Evolutionary conservation across 2,329 filamentous ascomycete species (phyloP), one percentile per base, ranked within the genome.

Genomic region (Sarocladium strictum): DNA sequence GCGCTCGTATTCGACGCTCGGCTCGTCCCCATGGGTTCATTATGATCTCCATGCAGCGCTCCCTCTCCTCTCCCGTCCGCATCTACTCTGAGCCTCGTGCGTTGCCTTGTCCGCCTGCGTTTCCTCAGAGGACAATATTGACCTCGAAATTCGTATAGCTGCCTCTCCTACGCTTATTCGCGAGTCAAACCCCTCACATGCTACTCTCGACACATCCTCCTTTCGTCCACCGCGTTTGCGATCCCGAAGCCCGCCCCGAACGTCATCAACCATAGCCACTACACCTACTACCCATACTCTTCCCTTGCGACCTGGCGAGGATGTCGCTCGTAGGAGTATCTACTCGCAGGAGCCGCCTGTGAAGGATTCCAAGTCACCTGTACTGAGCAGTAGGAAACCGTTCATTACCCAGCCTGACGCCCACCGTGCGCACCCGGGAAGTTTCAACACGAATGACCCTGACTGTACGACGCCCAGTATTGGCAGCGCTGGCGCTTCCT

Each of bases 41-140:
- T 70, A 82, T 83, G 77, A 78, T 80, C 67, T 78, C 79, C 70
- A 81, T 83, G 79, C 78, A 83, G 71, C 78, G 78, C 63, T 83
- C 80, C 59, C 73, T 79, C 59, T 85, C 83, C 61, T 84, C 83
- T 68, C 79, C 81, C 63, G 80, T 81, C 70, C 77, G 77, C 71
- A 74, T 77, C 61, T 75, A 77, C 64, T 73, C 78, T 61, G 78
- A 79, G 69, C 73, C 77, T 64, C 76, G 83, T 86, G 84, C 68
- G 83, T 85, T 61, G 49, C 26, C 19, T 24, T 51, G 2, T 7
- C 43, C 27, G 5, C 6, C 26, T 49, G 23, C 10, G 6, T 7
- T 11, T 33, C 6, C 47, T 29, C 9, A 11, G n/a, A n/a, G n/a
- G n/a, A n/a, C n/a, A 17, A 47, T 21, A 24, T 29, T 47, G 24